phyloP scores from a whole-genome alignment of 768 basidiomycete species.

The Leccinellum albellum region DNA sequence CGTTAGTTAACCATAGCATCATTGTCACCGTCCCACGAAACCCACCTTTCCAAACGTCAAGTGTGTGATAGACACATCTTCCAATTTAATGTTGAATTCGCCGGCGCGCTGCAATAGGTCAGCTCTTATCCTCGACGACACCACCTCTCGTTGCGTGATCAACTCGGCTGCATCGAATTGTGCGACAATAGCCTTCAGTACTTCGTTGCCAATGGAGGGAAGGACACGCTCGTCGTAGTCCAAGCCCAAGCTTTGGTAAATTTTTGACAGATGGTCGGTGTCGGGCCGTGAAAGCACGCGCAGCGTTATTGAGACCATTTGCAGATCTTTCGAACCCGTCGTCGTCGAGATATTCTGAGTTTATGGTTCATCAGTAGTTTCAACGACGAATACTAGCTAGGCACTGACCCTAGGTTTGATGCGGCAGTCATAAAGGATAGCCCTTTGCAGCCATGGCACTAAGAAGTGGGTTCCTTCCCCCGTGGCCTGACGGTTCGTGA shows the following conservation, averaged over 20 bases:
- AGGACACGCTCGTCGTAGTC: slow-evolving; percentile 98
- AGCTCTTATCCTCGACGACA: slow-evolving; percentile 87
- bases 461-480: slow-evolving; percentile 95
- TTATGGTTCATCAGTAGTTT: not conserved
- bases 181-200: slow-evolving; percentile 95
- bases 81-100: slow-evolving; percentile 93
- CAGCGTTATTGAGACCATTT: slow-evolving; percentile 97
- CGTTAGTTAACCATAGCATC: slow-evolving; percentile 5
- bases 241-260: slow-evolving; percentile 91
- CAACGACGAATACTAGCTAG: not conserved
- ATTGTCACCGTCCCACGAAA: not conserved
- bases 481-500: slow-evolving; percentile 54
- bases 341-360: slow-evolving; percentile 94
- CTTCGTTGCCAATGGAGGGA: slow-evolving; percentile 97
- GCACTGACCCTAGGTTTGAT: slow-evolving; percentile 86
- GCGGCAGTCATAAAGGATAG: slow-evolving; percentile 95
- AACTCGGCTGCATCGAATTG: slow-evolving; percentile 97
- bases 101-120: slow-evolving; percentile 91
- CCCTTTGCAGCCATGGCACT: slow-evolving; percentile 92
- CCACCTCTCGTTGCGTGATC: slow-evolving; percentile 97
- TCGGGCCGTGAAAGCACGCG: slow-evolving; percentile 95
- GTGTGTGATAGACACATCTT: slow-evolving; percentile 96
- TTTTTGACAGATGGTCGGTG: slow-evolving; percentile 78
- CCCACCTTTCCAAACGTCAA: slow-evolving; percentile 81
- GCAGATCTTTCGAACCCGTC: slow-evolving; percentile 96